A percentile compares a stretch with the other conserved stretches of the same genome.
Conservation (phyloP, 1,284 basidiomycete species). For the Vanrija humicola region DNA sequence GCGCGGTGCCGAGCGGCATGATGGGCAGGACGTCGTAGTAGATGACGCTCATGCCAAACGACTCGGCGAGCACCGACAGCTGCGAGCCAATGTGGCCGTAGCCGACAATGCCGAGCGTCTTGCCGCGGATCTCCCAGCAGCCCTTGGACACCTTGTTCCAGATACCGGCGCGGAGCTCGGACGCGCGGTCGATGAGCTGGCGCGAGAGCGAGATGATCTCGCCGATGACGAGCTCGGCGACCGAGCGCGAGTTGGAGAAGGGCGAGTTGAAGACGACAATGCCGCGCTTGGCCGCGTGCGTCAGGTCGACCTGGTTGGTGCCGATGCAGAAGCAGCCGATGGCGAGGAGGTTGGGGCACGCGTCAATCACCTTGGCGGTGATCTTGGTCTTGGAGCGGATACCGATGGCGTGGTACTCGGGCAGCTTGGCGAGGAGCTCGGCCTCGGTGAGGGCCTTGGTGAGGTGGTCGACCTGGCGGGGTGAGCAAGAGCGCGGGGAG, state of each 20-base stretch:
- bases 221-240: constrained; percentile 94
- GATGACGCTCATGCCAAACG: constrained; percentile 92
- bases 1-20: constrained; percentile 95
- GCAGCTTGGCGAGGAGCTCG: constrained; percentile 83
- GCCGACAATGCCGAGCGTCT: constrained; percentile 95
- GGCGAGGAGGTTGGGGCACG: constrained; percentile 83
- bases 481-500: background rate
- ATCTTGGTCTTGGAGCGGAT: constrained; percentile 98
- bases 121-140: constrained; percentile 97
- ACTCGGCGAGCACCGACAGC: constrained; percentile 93
- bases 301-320: constrained; percentile 95
- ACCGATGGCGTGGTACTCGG: constrained; percentile 87
- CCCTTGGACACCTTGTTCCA: constrained; percentile 99
- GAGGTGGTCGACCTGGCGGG: constrained; percentile 75
- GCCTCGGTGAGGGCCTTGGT: constrained; percentile 84
- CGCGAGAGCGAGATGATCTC: constrained; percentile 93
- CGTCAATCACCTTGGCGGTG: constrained; percentile 81
- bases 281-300: constrained; percentile 76
- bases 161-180: constrained; percentile 80
- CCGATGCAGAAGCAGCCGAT: constrained; percentile 99
- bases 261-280: constrained; percentile 99
- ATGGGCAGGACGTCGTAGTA: constrained; percentile 96
- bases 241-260: constrained; percentile 98
- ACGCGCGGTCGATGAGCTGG: constrained; percentile 84
- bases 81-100: constrained; percentile 99